Percentiles rank a stretch among this genome's conserved stretches.
phyloP scores from a whole-genome alignment of 2,329 filamentous ascomycete species.

The Lizonia empirigonia region DNA sequence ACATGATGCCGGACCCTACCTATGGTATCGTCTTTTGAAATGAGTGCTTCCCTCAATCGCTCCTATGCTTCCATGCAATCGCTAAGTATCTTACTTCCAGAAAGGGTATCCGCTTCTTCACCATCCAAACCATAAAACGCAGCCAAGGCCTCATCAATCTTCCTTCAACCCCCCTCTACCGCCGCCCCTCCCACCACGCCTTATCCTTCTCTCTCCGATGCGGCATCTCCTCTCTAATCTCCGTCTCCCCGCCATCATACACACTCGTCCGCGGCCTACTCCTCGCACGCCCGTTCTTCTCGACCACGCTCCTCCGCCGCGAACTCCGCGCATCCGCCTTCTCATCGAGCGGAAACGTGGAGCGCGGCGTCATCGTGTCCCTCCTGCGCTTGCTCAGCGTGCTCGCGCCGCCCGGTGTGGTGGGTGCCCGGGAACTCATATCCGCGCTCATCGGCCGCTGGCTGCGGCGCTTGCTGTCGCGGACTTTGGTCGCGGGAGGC shows the following conservation, averaged over 20 bases:
- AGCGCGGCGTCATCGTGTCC: conserved; percentile 31
- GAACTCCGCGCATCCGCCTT: conserved; percentile 12
- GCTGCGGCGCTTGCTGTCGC: conserved; percentile 20
- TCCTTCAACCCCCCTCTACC: not conserved
- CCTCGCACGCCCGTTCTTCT: conserved; percentile 19
- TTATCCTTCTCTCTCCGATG: conserved; percentile 41
- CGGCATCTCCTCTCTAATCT: conserved; percentile 42
- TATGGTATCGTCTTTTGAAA: no score
- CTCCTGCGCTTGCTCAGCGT: conserved; percentile 17
- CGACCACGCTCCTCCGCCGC: conserved; percentile 12
- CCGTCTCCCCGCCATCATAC: conserved; percentile 39
- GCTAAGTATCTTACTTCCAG: conserved; percentile 10
- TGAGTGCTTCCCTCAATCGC: not conserved
- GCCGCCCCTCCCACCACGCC: conserved; percentile 44
- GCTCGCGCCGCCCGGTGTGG: conserved; percentile 11
- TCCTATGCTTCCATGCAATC: conserved; percentile 10
- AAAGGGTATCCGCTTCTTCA: conserved; percentile 15
- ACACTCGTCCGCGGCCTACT: conserved; percentile 32
- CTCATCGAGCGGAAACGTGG: conserved; percentile 27
- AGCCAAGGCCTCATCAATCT: not conserved
- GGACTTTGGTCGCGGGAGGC: conserved; percentile 39
- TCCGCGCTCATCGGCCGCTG: conserved; percentile 25
- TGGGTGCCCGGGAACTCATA: conserved; percentile 10
- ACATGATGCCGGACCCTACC: no score
- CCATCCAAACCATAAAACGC: not conserved